Evolutionary conservation across 441 rosid genomes (phyloP).

Genomic region (Corymbia calophylla): DNA sequence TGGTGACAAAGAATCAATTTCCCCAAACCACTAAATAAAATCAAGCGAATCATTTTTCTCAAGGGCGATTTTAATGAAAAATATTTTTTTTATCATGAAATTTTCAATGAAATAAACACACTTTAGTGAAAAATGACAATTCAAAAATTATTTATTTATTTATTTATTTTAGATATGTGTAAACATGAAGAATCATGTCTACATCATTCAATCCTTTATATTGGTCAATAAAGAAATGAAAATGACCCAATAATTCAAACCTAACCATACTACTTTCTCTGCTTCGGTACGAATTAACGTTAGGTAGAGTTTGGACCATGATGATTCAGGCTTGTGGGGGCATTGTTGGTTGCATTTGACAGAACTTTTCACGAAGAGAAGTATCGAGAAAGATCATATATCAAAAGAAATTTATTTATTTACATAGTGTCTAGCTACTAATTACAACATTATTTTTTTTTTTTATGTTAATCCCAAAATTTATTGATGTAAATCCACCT

Average conservation of each 20-base stretch:
- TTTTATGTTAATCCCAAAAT: neutral
- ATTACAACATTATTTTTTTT: neutral
- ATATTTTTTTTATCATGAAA: neutral
- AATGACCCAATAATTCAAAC: neutral
- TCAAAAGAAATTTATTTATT: neutral
- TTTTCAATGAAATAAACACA: neutral
- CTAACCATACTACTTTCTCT: neutral
- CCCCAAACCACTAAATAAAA: neutral
- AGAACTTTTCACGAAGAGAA: neutral
- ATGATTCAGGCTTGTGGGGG: rapidly evolving
- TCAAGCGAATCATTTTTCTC: neutral
- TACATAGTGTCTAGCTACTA: neutral
- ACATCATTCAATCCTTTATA: neutral
- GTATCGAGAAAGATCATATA: neutral
- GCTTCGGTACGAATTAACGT: neutral
- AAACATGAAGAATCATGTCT: neutral
- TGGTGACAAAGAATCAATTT: too few species aligned
- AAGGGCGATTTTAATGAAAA: too few species aligned
- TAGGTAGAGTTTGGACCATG: neutral
- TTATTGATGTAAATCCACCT: neutral
- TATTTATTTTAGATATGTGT: neutral
- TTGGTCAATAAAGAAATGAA: neutral
- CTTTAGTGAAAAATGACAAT: neutral
- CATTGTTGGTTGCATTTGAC: neutral
- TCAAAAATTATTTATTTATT: neutral